Evolutionary conservation across 192 early-diverging fungal genomes (phyloP), one percentile per base, ranked within the genome.

Genomic region (Gigaspora rosea): DNA sequence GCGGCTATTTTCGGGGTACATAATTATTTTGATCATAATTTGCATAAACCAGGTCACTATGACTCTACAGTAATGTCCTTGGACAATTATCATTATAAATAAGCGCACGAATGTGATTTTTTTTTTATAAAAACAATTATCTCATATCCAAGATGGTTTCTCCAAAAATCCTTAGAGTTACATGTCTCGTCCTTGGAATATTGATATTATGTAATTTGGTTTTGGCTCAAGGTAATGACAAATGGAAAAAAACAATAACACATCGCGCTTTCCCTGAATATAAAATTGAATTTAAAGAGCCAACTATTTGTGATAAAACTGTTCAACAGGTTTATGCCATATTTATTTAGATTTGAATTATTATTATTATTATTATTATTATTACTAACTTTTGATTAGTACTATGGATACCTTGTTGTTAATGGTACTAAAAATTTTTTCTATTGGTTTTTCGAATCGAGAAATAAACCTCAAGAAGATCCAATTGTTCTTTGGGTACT

Each of bases 401-500:
- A 93, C 82, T 92, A 90, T 68, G 93, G 92, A 46, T 93, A 95
- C 77, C 80, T 95, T 35, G 91, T 92, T 75, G 81, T 78, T 49
- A 89, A 82, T 51, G 80, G 79, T 16, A 87, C 92, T 73, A 88
- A 92, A 54, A 93, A 96, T 83, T 95, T 95, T 78, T 96, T 95
- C 87, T 96, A 94, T 82, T 96, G 94, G 93, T 98, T 99, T 89
- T 98, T 99, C 82, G 96, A 97, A 82, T 92, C 93, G 8, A 93
- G 94, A 77, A 87, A 87, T 76, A 83, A 88, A 58, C 91, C 91
- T 18, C 76, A 82, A 77, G 86, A 83, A 36, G 96, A 95, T 75
- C 97, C 97, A 7, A 80, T 92, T 32, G 77, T 91, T 2, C 82
- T 95, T 61, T 93, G 92, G 88, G 75, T 76, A 67, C 8, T 33